Evolutionary conservation across 352 stramenopile genomes (phyloP), one percentile per base, ranked within the genome.

Genomic region (Peronospora farinosa): DNA sequence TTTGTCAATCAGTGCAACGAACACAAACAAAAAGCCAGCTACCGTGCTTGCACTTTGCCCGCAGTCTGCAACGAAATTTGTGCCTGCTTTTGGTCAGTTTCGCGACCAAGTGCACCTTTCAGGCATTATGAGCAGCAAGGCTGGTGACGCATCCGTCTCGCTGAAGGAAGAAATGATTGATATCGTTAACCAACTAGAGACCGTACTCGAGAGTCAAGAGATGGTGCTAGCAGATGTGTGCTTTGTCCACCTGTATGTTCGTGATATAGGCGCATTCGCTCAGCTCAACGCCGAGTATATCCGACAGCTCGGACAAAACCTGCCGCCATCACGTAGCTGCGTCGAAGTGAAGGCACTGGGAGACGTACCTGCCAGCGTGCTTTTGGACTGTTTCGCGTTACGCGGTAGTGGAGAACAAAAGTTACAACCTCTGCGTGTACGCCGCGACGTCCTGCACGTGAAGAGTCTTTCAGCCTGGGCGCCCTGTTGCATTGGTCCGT

Each of bases 401-500:
- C 69, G 72, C 35, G 80, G 83, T 2, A 87, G 78, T 54, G 81
- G 79, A 1, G 48, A 54, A 25, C 67, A 75, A 59, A 89, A 88
- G 52, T 40, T 81, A 40, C 63, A 73, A n/a, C 58, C 67, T n/a
- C 45, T 75, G 21, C 74, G 76, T 17, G 63, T 86, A 28, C 63
- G 70, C 30, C 74, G 81, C 25, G 75, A 97, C 46, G 92, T 96
- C 40, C 67, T 98, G 16, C 94, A 99, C 47, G 89, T 99, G 12
- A 89, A 96, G 65, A 98, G 95, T 50, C 86, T 98, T 41, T 98
- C 90, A 3, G 62, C 83, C 16, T 99, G 96, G 96, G 97, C 96
- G 5, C 97, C 97, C 0, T 90, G 97, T 31, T 99, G 96, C 74
- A 98, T 99, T 54, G 97, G 97, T 2, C 97, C 97, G 2, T 99